These are phyloP conservation scores for Vigna unguiculata DNA, from an alignment of 306 rosid species.

Conservation along the genomic window DNA sequence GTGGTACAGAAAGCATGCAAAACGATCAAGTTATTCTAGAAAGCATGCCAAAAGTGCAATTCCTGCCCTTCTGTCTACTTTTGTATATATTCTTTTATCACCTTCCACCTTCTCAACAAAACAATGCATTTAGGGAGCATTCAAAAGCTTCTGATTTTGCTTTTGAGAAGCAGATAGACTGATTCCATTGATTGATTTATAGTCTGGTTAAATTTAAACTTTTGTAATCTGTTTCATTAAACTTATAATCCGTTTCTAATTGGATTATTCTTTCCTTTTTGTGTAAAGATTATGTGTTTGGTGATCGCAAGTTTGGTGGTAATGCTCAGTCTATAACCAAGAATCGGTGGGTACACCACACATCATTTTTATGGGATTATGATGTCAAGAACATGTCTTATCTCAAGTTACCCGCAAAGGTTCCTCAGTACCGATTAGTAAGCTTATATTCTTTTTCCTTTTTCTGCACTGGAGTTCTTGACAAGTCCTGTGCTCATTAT, in stretches of 20 bases:
- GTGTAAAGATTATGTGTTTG: slow-evolving; percentile 84
- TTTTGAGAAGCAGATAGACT: too few species aligned
- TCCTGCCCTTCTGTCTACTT: too few species aligned
- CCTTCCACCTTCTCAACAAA: slow-evolving; percentile 13
- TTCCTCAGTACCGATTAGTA: slow-evolving; percentile 81
- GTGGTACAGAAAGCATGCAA: background rate
- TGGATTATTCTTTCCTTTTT: slow-evolving; percentile 29
- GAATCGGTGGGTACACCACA: slow-evolving; percentile 92
- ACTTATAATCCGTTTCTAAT: slow-evolving; percentile 35
- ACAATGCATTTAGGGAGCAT: slow-evolving; percentile 11
- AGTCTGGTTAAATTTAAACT: slow-evolving; percentile 6
- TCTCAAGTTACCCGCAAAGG: slow-evolving; percentile 80
- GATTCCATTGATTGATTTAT: background rate
- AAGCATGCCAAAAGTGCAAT: background rate
- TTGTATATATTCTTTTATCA: background rate
- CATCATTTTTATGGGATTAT: slow-evolving; percentile 94
- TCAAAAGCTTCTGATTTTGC: background rate
- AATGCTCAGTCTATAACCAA: slow-evolving; percentile 95
- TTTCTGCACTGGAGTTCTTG: background rate
- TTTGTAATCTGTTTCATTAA: background rate
- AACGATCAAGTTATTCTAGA: too few species aligned
- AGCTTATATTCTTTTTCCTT: slow-evolving; percentile 23
- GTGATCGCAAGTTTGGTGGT: slow-evolving; percentile 51
- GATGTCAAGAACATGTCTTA: slow-evolving; percentile 84
- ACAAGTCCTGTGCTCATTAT: background rate